Percentiles rank a stretch among this genome's conserved stretches.
phyloP scores from a whole-genome alignment of 345 rosid genomes.

The Camelina hispida region DNA sequence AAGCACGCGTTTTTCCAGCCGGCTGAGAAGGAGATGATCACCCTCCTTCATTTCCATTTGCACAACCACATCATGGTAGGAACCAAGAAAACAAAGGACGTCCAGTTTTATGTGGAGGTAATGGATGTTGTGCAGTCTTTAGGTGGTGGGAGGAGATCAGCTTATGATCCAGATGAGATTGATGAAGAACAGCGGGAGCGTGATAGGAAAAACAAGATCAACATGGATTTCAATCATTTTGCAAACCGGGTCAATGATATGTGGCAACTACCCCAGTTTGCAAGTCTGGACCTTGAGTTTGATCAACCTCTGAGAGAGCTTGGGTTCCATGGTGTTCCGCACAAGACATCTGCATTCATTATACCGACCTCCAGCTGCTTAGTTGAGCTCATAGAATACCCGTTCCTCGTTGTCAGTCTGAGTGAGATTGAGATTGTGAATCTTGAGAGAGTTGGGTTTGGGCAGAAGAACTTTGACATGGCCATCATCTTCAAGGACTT shows the following conservation, averaged over 20 bases:
- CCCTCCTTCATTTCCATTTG: constrained; percentile 83
- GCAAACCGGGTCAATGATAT: constrained; percentile 82
- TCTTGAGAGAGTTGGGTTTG: constrained; percentile 94
- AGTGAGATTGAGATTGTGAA: constrained; percentile 96
- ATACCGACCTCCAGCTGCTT: constrained; percentile 89
- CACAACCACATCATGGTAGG: constrained; percentile 98
- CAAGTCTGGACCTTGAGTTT: constrained; percentile 84
- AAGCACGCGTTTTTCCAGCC: constrained; percentile 97
- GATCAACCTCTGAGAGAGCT: constrained; percentile 95
- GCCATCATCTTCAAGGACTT: constrained; percentile 91
- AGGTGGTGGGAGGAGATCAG: constrained; percentile 92
- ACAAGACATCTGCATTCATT: constrained; percentile 78
- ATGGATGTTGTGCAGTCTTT: constrained; percentile 90
- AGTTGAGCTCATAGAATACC: constrained; percentile 84
- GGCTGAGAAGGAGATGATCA: constrained; percentile 93
- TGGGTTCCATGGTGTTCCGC: constrained; percentile 94
- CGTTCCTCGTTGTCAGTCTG: constrained; percentile 79
- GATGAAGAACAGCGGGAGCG: constrained; percentile 95
- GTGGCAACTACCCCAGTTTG: constrained; percentile 88
- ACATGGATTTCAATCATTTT: constrained; percentile 83
- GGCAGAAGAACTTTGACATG: constrained; percentile 94
- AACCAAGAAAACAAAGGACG: constrained; percentile 91
- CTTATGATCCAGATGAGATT: constrained; percentile 95
- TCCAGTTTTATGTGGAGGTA: constrained; percentile 90
- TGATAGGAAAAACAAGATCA: constrained; percentile 81